These are phyloP conservation scores for Apostasia shenzhenica DNA, from an alignment of 106 monocot species.

Conservation along the genomic window DNA sequence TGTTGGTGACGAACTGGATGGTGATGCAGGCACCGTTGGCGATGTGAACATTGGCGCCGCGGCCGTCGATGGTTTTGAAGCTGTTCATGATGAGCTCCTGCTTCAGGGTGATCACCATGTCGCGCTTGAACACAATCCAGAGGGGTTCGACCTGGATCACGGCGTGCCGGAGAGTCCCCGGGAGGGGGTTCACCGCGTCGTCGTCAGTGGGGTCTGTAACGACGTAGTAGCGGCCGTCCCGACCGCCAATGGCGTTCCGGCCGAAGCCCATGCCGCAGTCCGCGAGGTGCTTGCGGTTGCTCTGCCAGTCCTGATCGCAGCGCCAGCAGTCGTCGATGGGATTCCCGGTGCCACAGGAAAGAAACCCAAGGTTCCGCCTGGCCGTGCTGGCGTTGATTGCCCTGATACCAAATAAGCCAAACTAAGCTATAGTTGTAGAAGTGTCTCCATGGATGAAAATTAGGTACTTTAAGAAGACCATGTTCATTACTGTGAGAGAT, in stretches of 20 bases:
- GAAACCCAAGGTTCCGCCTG: slow-evolving; percentile 25
- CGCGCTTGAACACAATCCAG: slow-evolving; percentile 51
- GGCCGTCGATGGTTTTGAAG: slow-evolving; percentile 66
- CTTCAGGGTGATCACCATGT: slow-evolving; percentile 52
- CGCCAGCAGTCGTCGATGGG: slow-evolving; percentile 72
- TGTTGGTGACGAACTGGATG: slow-evolving; percentile 49
- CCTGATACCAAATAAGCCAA: slow-evolving; percentile 9
- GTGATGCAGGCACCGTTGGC: slow-evolving; percentile 58
- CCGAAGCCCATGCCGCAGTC: slow-evolving; percentile 65
- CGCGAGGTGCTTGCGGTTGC: slow-evolving; percentile 45
- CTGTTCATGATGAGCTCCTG: slow-evolving; percentile 69
- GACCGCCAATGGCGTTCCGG: slow-evolving; percentile 56
- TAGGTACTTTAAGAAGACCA: neutral
- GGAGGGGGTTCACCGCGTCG: slow-evolving; percentile 42
- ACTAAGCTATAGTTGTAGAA: neutral
- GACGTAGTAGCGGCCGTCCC: slow-evolving; percentile 42
- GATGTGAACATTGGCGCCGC: slow-evolving; percentile 51
- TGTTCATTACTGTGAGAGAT: no score
- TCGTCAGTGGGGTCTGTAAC: slow-evolving; percentile 45
- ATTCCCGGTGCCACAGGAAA: slow-evolving; percentile 55
- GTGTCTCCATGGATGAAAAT: neutral
- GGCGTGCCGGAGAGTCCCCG: slow-evolving; percentile 54
- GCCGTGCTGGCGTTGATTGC: slow-evolving; percentile 30
- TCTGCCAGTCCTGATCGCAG: slow-evolving; percentile 44
- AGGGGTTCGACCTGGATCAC: slow-evolving; percentile 56